Conservation (phyloP, 176 grass and related monocot species). For the Secale cereale region DNA sequence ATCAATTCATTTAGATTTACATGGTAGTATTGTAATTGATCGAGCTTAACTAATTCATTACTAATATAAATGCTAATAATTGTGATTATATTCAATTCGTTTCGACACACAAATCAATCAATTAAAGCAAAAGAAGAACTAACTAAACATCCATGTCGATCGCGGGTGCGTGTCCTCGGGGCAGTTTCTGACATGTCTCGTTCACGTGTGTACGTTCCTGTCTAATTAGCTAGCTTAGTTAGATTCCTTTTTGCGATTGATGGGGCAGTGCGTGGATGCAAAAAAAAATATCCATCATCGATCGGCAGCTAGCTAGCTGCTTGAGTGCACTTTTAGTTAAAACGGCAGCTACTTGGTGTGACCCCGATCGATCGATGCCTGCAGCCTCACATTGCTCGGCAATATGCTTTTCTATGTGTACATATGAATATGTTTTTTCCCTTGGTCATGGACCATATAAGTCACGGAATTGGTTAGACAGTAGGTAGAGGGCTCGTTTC, state of each 20-base stretch:
- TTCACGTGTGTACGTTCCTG: constrained; percentile 13
- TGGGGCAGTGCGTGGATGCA: not conserved
- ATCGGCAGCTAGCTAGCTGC: not conserved
- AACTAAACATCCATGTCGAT: not conserved
- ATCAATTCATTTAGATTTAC: too few relatives aligned
- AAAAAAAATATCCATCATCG: constrained; percentile 31
- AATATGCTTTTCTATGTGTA: not conserved
- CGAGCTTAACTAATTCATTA: not conserved
- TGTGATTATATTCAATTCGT: too few relatives aligned
- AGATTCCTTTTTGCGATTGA: constrained; percentile 25
- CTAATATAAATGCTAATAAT: not conserved
- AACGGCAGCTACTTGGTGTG: constrained; percentile 23
- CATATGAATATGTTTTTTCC: not conserved
- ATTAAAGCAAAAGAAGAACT: not conserved
- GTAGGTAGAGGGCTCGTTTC: constrained; percentile 58
- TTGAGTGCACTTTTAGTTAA: constrained; percentile 49
- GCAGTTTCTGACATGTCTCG: constrained; percentile 13
- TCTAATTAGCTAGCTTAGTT: not conserved
- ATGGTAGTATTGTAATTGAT: too few relatives aligned
- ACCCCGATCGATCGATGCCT: constrained; percentile 1
- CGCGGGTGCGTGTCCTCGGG: constrained; percentile 23
- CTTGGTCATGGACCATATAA: constrained; percentile 31
- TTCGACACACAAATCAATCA: not conserved
- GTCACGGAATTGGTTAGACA: constrained; percentile 66
- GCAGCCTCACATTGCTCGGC: not conserved